Evolutionary conservation across 352 stramenopile species (phyloP), one percentile per base, ranked within the genome.

Genomic region (Thraustochytrium striatum): DNA sequence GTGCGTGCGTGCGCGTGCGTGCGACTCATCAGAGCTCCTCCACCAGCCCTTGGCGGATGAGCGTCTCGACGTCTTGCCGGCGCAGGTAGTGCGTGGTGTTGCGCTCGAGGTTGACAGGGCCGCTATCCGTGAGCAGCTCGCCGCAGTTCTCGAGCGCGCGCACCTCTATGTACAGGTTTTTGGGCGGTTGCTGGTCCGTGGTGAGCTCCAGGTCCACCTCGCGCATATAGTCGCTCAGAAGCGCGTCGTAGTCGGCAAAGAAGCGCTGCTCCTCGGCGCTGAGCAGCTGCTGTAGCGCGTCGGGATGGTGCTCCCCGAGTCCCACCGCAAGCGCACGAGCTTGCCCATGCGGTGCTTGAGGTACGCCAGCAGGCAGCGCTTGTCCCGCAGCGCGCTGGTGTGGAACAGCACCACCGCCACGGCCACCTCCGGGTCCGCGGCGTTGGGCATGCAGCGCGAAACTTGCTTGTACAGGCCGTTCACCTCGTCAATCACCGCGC

Each of bases 141-240:
- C 90, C 91, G 65, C 89, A 95, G 81, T 93, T 88, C 61, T 91
- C 85, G 78, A 94, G 79, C 55, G 94, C 90, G 72, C 90, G 89
- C 68, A 96, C 90, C 82, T 94, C 88, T 5, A 95, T 86, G 73
- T 91, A 94, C 81, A 96, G 85, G 59, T 95, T 88, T 84, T 95
- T 95, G 16, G 91, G 91, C 30, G 91, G 91, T 61, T 93, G 88
- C 79, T 88, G 82, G 32, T 83, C 52, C 69, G 90, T 87, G 5
- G 89, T 89, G 33, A 95, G 84, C 47, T 95, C 90, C 58, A 95
- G 87, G 59, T 93, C 88, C 75, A 94, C 92, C 61, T 90, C 86
- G 39, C 88, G 79, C 89, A 95, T 95, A 84, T 95, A 95, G 57
- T 93, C 86, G 43, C 86, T 93, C 25, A 95, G 85, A 13, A 93